Evolutionary conservation across 1,284 basidiomycete genomes (phyloP), one percentile per base, ranked within the genome.

Genomic region (Ustilago trichophora): DNA sequence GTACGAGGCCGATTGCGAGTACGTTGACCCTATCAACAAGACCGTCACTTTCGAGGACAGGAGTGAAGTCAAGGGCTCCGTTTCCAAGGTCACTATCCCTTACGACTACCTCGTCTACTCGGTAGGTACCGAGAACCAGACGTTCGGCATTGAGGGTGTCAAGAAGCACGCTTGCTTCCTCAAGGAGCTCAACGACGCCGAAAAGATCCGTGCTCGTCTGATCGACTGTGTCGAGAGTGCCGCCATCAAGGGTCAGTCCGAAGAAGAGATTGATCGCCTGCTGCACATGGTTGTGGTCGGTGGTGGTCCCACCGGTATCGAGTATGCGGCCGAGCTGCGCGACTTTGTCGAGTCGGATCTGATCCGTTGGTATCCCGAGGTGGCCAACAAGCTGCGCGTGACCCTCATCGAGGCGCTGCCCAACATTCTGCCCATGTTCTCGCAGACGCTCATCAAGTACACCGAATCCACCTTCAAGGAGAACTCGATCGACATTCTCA

Each of bases 81-180:
- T 65, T 15, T 52, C 53, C 42, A 60, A 70, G 52, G 58, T 71
- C n/a, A 92, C 91, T 12, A 89, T 98, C 76, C 85, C 87, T 9
- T 98, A 94, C 85, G 95, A 98, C 84, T 97, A 98, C 83, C 89
- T 98, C 55, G 90, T 98, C 26, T 94, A 91, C 82, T 93, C 91
- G 21, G 91, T 97, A 60, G 95, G 95, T 26, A 93, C 93, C 0
- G 93, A 97, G 83, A 86, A 85, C 81, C 93, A 98, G 84, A 98
- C 95, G 0, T 98, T 98, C 82, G 93, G 92, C 60, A 98, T 98
- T 74, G 91, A 92, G 41, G 95, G 95, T 76, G 93, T 98, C 16
- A 87, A 89, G 60, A 83, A 83, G 77, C 83, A 97, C 81, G 91
- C 91, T 3, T 93, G 91, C 84, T 98, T 97, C 87, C 91, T 98